phyloP scores from a whole-genome alignment of 164 flowering plant genomes.

The Stephania yunnanensis region DNA sequence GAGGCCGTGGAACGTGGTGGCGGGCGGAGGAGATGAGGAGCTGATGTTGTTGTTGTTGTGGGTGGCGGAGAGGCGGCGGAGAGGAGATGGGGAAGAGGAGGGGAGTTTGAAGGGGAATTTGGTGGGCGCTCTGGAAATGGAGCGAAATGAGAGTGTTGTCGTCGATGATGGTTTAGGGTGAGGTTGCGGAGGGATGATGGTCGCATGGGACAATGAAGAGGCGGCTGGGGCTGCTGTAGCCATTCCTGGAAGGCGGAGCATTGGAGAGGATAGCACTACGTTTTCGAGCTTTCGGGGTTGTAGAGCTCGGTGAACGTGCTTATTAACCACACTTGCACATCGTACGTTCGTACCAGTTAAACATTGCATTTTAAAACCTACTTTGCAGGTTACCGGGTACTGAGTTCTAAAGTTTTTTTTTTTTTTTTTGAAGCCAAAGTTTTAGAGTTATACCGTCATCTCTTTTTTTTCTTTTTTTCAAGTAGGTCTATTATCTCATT shows the following conservation, averaged over 20 bases:
- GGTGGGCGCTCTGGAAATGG: constrained; percentile 15
- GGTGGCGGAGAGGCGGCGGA: constrained; percentile 12
- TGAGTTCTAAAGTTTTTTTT: too few species aligned
- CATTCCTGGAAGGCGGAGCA: neutral
- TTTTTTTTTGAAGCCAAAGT: too few species aligned
- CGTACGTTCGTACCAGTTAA: too few species aligned
- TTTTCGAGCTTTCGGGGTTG: too few species aligned
- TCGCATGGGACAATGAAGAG: neutral
- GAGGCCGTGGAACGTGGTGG: constrained; percentile 67
- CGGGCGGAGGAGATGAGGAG: constrained; percentile 12
- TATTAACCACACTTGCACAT: too few species aligned
- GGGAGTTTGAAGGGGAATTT: constrained; percentile 20
- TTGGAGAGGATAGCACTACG: too few species aligned
- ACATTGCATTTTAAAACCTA: too few species aligned
- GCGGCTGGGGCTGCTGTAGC: neutral
- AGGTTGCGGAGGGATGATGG: neutral
- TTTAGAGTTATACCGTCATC: too few species aligned
- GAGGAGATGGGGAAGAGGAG: constrained; percentile 20
- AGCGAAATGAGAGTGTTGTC: neutral
- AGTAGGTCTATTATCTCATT: too few species aligned
- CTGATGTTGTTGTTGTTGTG: neutral
- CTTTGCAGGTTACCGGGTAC: too few species aligned
- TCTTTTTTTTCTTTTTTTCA: too few species aligned
- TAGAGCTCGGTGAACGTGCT: too few species aligned
- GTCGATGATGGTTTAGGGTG: neutral